A percentile compares a stretch with the other conserved stretches of the same genome.
phyloP scores from a whole-genome alignment of 352 stramenopile species.

The Pythium scleroteichum region DNA sequence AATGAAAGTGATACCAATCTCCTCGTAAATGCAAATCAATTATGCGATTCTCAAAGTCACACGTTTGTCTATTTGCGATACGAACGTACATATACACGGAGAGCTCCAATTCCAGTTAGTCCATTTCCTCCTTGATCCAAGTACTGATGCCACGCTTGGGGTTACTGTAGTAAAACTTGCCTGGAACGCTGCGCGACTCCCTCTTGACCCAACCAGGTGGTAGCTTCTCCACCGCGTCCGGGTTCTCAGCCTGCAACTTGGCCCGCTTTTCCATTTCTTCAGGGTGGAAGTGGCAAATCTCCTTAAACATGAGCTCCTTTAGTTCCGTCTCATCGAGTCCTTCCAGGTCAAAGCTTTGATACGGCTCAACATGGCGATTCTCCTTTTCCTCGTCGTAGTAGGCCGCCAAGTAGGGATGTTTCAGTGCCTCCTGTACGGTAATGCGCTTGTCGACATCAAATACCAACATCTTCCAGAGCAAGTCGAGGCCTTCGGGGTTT shows the following conservation, averaged over 20 bases:
- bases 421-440: slow-evolving; percentile 94
- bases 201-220: slow-evolving; percentile 85
- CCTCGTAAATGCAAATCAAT: background rate
- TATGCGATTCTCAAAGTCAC: slow-evolving; percentile 7
- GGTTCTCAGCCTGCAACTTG: slow-evolving; percentile 71
- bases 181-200: slow-evolving; percentile 79
- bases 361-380: slow-evolving; percentile 64
- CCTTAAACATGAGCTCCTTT: slow-evolving; percentile 91
- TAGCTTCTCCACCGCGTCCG: slow-evolving; percentile 69
- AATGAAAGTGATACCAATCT: slow-evolving; percentile 12
- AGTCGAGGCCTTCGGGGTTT: slow-evolving; percentile 79
- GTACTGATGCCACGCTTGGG: slow-evolving; percentile 88
- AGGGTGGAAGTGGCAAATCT: slow-evolving; percentile 88
- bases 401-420: slow-evolving; percentile 94
- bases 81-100: slow-evolving; percentile 14
- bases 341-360: slow-evolving; percentile 86
- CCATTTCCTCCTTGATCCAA: slow-evolving; percentile 88
- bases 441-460: slow-evolving; percentile 96
- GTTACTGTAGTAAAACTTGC: slow-evolving; percentile 91
- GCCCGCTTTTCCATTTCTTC: slow-evolving; percentile 89
- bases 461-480: slow-evolving; percentile 88
- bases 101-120: slow-evolving; percentile 35
- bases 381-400: slow-evolving; percentile 85
- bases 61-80: slow-evolving; percentile 13
- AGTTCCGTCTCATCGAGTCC: slow-evolving; percentile 81